Base-by-base conservation (phyloP, 2,329 filamentous ascomycete species). In the Fusarium tjaetaba region DNA sequence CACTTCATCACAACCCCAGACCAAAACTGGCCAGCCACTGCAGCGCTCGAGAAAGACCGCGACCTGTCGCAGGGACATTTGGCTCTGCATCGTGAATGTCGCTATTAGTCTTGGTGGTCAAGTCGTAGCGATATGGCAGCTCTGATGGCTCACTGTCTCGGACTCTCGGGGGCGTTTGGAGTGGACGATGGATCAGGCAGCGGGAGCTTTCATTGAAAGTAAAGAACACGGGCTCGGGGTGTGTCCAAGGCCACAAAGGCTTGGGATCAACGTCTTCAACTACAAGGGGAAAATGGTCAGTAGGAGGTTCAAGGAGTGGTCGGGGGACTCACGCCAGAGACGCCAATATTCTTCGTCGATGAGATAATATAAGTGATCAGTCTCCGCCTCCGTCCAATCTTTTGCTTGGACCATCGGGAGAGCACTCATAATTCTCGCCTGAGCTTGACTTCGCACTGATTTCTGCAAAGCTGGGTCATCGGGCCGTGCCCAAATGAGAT, bases 41-140 rank as follows among this genome's bases (percentile, higher is more conserved):
- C 28, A 62, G 20, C 3, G 28, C 10, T 26, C 36, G n/a, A 34
- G 34, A 55, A 20, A 36, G 5, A 24, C 4, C 41, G 4, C 15
- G 42, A 15, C 14, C n/a, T 9, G 18, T 9, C 10, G 16, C 8
- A 9, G 26, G 22, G 16, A 4, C 2, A 14, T 22, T n/a, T 11
- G 38, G 10, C 26, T 3, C 4, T 6, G 4, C 22, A 7, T 20
- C 8, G 1, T 11, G 8, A 39, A 0, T 24, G 1, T 4, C 7
- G 5, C 8, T 14, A 7, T n/a, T 5, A 5, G 7, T 24, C 2
- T 20, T 24, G 16, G 2, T 2, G 4, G 2, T 5, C 1, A 51
- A 20, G 0, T 24, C 16, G 22, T 5, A 20, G 22, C 4, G 22
- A 59, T 20, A 24, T 15, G 20, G n/a, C 2, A 7, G 26, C 10